These are phyloP conservation scores for Lentinula edodes DNA, from an alignment of 768 basidiomycete species.

Conservation along the genomic window DNA sequence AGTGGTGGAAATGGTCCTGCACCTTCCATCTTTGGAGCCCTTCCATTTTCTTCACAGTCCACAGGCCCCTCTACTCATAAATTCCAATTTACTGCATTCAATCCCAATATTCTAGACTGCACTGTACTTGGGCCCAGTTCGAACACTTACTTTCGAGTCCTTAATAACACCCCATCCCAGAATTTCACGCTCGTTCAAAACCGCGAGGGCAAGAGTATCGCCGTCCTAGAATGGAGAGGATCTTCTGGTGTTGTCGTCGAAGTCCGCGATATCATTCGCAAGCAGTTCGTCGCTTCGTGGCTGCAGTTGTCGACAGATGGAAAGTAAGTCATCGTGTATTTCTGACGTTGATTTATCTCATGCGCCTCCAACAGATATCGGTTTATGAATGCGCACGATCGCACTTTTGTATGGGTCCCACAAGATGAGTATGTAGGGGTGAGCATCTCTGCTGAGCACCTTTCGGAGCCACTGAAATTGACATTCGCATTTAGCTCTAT, in stretches of 20 bases:
- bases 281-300: slow-evolving; percentile 33
- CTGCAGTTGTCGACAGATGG: slow-evolving; percentile 29
- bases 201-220: slow-evolving; percentile 28
- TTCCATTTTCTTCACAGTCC: slow-evolving; percentile 25
- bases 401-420: slow-evolving; percentile 13
- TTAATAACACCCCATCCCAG: slow-evolving; percentile 26
- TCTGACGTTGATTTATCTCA: not conserved
- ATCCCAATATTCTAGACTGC: slow-evolving; percentile 37
- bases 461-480: not conserved
- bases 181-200: slow-evolving; percentile 34
- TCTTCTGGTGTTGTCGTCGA: slow-evolving; percentile 24
- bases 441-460: not conserved
- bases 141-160: slow-evolving; percentile 32
- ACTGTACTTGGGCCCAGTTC: slow-evolving; percentile 36
- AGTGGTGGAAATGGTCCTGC: slow-evolving; percentile 4
- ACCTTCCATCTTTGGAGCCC: slow-evolving; percentile 39
- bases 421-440: slow-evolving; percentile 19
- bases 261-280: slow-evolving; percentile 25
- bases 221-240: slow-evolving; percentile 34
- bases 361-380: not conserved
- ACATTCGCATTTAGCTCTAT: slow-evolving; percentile 23
- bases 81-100: slow-evolving; percentile 34
- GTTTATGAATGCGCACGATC: not conserved
- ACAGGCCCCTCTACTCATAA: slow-evolving; percentile 23
- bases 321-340: slow-evolving; percentile 21